These are phyloP conservation scores for Suillus lakei DNA, from an alignment of 768 basidiomycete genomes.

Conservation along the genomic window DNA sequence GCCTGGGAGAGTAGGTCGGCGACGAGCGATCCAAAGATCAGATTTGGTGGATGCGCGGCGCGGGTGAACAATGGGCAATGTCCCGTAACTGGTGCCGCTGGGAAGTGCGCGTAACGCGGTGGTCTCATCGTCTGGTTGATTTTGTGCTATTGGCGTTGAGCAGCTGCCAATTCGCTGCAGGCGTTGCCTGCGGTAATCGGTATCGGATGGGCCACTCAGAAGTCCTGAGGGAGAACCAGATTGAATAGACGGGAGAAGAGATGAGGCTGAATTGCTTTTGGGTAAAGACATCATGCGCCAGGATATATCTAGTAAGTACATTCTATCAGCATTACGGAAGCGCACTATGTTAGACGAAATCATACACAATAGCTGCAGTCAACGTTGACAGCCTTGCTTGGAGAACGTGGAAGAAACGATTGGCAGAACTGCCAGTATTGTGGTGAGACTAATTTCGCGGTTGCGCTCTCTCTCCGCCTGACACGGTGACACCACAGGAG, in stretches of 20 bases:
- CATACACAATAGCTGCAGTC: neutral
- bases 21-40: slow-evolving; percentile 27
- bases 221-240: slow-evolving; percentile 35
- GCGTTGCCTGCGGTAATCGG: slow-evolving; percentile 64
- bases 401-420: neutral
- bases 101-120: slow-evolving; percentile 38
- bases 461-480: neutral
- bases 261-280: slow-evolving; percentile 22
- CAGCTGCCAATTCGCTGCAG: slow-evolving; percentile 56
- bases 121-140: slow-evolving; percentile 33
- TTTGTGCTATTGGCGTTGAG: neutral
- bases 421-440: neutral
- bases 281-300: slow-evolving; percentile 20
- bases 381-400: no score
- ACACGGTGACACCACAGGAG: neutral
- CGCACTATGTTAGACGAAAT: neutral
- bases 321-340: neutral
- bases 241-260: slow-evolving; percentile 13
- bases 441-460: neutral
- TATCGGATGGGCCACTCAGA: slow-evolving; percentile 55
- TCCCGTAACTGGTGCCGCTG: slow-evolving; percentile 57
- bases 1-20: slow-evolving; percentile 41
- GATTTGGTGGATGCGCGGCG: slow-evolving; percentile 32
- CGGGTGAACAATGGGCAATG: slow-evolving; percentile 42
- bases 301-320: neutral